phyloP scores from a whole-genome alignment of 1,284 basidiomycete species.

The Porodaedalea pini region DNA sequence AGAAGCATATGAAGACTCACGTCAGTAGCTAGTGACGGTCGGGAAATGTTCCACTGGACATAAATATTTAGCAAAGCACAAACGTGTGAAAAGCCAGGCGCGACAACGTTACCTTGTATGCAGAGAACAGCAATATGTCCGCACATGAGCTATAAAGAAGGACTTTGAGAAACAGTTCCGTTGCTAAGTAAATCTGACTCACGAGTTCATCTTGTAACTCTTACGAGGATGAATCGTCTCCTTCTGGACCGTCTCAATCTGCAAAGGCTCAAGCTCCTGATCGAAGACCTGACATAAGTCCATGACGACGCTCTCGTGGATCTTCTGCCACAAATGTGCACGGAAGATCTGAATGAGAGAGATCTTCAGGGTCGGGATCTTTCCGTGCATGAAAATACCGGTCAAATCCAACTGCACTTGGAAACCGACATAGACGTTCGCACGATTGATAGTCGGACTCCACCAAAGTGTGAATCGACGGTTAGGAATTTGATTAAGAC shows the following conservation, averaged over 20 bases:
- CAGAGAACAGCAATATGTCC: conserved; percentile 95
- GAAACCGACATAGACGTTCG: conserved; percentile 99
- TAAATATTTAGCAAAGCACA: not conserved
- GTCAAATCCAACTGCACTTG: conserved; percentile 98
- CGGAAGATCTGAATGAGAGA: conserved; percentile 99
- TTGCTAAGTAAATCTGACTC: conserved; percentile 30
- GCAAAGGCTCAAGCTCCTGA: conserved; percentile 95
- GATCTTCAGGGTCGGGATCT: conserved; percentile 97
- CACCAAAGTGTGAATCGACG: conserved; percentile 99
- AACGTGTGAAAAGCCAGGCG: not conserved
- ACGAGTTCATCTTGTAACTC: conserved; percentile 99
- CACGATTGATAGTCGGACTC: conserved; percentile 97
- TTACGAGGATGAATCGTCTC: conserved; percentile 99
- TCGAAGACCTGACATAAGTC: conserved; percentile 99
- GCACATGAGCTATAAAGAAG: conserved; percentile 60
- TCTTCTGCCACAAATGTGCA: conserved; percentile 99
- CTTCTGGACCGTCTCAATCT: conserved; percentile 99
- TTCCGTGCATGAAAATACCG: conserved; percentile 95
- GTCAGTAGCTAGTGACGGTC: conserved; percentile 94
- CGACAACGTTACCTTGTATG: conserved; percentile 69
- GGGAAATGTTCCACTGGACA: conserved; percentile 89
- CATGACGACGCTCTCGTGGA: conserved; percentile 93
- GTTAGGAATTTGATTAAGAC: conserved; percentile 98
- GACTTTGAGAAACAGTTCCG: not conserved
- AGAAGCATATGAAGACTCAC: conserved; percentile 42